A percentile compares a stretch with the other conserved stretches of the same genome.
phyloP scores from a whole-genome alignment of 371 early-diverging fungal genomes.

The Apophysomyces variabilis region DNA sequence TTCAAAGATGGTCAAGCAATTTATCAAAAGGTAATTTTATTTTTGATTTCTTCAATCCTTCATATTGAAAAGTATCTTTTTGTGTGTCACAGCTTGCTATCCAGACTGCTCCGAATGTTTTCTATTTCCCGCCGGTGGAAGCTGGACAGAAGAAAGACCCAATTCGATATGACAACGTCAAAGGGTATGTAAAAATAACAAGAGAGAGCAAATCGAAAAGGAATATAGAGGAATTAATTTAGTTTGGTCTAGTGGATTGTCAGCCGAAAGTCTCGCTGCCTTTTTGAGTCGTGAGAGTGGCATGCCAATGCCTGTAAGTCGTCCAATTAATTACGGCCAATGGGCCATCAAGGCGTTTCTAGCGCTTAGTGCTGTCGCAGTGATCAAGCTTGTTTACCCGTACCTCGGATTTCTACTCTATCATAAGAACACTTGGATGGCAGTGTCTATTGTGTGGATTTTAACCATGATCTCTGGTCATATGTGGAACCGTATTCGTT shows the following conservation, averaged over 20 bases:
- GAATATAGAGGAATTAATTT: not conserved
- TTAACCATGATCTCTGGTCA: slow-evolving; percentile 80
- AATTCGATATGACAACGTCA: slow-evolving; percentile 47
- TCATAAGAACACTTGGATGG: slow-evolving; percentile 67
- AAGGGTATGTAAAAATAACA: slow-evolving; percentile 23
- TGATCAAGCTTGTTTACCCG: slow-evolving; percentile 44
- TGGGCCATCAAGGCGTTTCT: slow-evolving; percentile 49
- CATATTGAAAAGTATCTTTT: not conserved
- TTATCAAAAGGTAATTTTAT: slow-evolving; percentile 67
- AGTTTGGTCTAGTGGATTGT: slow-evolving; percentile 57
- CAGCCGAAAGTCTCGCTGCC: slow-evolving; percentile 69
- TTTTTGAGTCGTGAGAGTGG: slow-evolving; percentile 59
- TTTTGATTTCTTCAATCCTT: not conserved
- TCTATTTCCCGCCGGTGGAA: slow-evolving; percentile 76
- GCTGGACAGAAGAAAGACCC: slow-evolving; percentile 48
- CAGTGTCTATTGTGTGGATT: slow-evolving; percentile 39
- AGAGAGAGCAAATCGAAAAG: not conserved
- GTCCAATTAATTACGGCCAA: slow-evolving; percentile 52
- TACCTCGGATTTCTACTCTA: slow-evolving; percentile 56
- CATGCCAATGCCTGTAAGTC: slow-evolving; percentile 39
- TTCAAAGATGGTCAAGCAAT: slow-evolving; percentile 75
- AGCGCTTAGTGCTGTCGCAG: slow-evolving; percentile 42
- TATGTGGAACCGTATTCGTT: slow-evolving; percentile 92
- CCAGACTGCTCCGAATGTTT: slow-evolving; percentile 72
- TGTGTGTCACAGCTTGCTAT: slow-evolving; percentile 50